Percentiles rank a stretch among this genome's conserved stretches.
These are phyloP conservation scores for Thielaviopsis euricoi DNA, from an alignment of 2,329 filamentous ascomycete species.

Conservation along the genomic window DNA sequence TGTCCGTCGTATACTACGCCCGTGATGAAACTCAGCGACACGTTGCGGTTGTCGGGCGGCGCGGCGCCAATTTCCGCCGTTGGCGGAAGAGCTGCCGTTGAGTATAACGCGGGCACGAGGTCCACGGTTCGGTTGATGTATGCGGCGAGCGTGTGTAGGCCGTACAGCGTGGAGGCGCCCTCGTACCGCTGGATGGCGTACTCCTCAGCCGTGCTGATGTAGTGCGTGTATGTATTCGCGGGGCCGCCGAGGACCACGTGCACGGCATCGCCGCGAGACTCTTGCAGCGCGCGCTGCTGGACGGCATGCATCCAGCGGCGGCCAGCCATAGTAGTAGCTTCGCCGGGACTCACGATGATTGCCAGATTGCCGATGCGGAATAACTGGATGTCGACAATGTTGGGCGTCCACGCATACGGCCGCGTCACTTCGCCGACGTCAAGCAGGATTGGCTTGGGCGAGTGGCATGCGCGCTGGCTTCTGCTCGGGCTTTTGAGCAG, in stretches of 20 bases:
- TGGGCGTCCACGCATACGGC: constrained; percentile 80
- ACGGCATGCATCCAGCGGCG: constrained; percentile 69
- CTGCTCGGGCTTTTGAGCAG: constrained; percentile 54
- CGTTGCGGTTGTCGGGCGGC: constrained; percentile 63
- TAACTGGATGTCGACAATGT: constrained; percentile 77
- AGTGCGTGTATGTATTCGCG: constrained; percentile 57
- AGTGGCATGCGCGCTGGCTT: constrained; percentile 60
- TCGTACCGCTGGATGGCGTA: constrained; percentile 67
- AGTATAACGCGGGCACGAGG: constrained; percentile 24
- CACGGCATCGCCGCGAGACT: constrained; percentile 13
- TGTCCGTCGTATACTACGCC: constrained; percentile 59
- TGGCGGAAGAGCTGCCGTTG: constrained; percentile 20
- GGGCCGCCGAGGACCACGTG: constrained; percentile 23
- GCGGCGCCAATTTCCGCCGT: constrained; percentile 30
- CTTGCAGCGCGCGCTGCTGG: constrained; percentile 19
- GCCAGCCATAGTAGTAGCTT: constrained; percentile 85
- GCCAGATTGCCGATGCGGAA: constrained; percentile 72
- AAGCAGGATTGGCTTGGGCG: constrained; percentile 67
- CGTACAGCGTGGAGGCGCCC: constrained; percentile 83
- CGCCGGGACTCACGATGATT: constrained; percentile 70
- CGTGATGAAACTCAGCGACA: constrained; percentile 65
- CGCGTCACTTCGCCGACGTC: constrained; percentile 67
- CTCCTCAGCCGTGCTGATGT: constrained; percentile 59
- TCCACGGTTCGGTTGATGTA: constrained; percentile 79
- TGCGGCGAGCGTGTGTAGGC: constrained; percentile 64